Base-by-base conservation (phyloP, 1,284 basidiomycete species). In the Thecaphora frezii region DNA sequence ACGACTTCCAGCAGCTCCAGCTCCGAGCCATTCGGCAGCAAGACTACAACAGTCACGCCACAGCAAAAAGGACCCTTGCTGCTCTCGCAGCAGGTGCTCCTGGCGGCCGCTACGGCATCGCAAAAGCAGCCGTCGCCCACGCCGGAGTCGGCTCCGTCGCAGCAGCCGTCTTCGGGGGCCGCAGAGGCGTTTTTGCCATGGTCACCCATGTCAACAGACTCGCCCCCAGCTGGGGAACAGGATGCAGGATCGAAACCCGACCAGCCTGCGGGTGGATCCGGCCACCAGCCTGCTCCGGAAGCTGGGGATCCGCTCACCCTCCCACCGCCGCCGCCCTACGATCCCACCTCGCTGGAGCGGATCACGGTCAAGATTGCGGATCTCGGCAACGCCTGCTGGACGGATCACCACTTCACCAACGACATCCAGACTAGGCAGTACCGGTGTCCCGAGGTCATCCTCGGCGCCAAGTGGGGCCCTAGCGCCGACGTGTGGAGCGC, bases 311-410 rank as follows among this genome's bases (percentile, higher is more conserved):
- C 83, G 9, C 83, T 75, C 52, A 82, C 81, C 16, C 79, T 84
- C 9, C 82, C 82, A 13, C 83, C 83, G n/a, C 83, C 83, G 2
- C 81, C 82, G 61, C 82, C 83, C 0, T 85, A 85, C 70, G 84
- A 85, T 68, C 84, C 84, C 0, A 80, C 80, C 46, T 82, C 81
- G 48, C 75, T 85, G 36, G 93, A 97, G 80, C 87, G 88, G 76
- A 96, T 98, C 66, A 97, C 93, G 3, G 96, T 98, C 64, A 97
- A 98, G 84, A 97, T 98, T 78, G 94, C 94, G 30, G 96, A 98
- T 83, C 81, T 98, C 51, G 94, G 93, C 21, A 96, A 97, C 79
- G 90, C 90, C 22, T 90, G 90, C 23, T 93, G 90, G 90, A 86
- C 86, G 24, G 89, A 93, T 74, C 89, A 93, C 59, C 91, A 94